phyloP scores from a whole-genome alignment of 805 yeast species.

The Kodamaea hsintzibuensis region DNA sequence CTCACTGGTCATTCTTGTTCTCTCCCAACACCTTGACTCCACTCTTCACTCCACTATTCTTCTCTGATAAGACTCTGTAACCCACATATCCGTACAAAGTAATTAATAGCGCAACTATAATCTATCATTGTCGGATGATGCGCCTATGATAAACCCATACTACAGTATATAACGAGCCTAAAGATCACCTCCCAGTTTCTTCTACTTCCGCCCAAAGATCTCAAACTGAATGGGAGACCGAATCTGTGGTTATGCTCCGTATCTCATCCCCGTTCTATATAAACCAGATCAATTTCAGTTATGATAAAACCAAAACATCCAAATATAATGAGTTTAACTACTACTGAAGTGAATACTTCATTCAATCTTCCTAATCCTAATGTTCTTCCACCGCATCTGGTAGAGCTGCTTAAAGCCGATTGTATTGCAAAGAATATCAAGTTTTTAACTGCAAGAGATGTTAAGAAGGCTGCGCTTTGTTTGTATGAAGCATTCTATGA shows the following conservation, averaged over 20 bases:
- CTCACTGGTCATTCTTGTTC: neutral
- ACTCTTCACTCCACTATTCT: neutral
- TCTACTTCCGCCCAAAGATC: neutral
- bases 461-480: conserved; percentile 37
- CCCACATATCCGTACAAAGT: neutral
- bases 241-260: neutral
- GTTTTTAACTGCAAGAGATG: conserved; percentile 19
- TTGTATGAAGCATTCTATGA: conserved; percentile 35
- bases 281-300: no score
- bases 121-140: neutral
- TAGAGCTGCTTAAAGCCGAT: conserved; percentile 7
- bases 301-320: neutral
- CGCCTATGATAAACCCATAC: neutral
- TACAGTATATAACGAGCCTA: neutral
- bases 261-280: neutral
- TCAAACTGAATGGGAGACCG: neutral
- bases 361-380: conserved; percentile 6
- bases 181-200: no score
- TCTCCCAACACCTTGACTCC: neutral
- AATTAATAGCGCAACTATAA: neutral
- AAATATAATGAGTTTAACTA: neutral
- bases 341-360: neutral
- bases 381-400: conserved; percentile 3
- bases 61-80: neutral
- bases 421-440: conserved; percentile 10